Conservation (phyloP, 805 yeast species). For the Maudiozyma barnettii region DNA sequence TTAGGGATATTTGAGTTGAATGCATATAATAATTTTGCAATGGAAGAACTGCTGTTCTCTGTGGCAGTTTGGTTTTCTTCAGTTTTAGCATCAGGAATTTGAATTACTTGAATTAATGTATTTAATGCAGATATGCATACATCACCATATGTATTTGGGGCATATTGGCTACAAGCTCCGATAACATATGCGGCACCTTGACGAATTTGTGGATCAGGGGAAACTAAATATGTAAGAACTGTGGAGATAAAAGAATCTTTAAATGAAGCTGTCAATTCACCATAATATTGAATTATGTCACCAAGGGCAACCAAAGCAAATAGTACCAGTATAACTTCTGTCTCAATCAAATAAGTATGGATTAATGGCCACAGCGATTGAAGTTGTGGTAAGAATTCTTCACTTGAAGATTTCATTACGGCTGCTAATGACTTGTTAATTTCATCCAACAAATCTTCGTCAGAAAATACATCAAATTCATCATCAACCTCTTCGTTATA, state of each 20-base stretch:
- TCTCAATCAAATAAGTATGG: conserved; percentile 49
- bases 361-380: conserved; percentile 55
- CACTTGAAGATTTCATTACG: conserved; percentile 54
- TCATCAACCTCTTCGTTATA: conserved; percentile 80
- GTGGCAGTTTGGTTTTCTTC: conserved; percentile 82
- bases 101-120: conserved; percentile 61
- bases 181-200: conserved; percentile 81
- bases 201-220: conserved; percentile 62
- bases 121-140: conserved; percentile 63
- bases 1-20: conserved; percentile 53
- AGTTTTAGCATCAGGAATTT: conserved; percentile 72
- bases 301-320: conserved; percentile 75
- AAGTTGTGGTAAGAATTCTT: conserved; percentile 54
- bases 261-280: conserved; percentile 54
- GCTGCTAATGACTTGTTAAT: conserved; percentile 65
- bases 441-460: conserved; percentile 84
- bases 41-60: conserved; percentile 72
- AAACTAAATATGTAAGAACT: conserved; percentile 56
- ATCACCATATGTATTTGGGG: conserved; percentile 54
- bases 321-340: conserved; percentile 55
- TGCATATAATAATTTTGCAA: conserved; percentile 71
- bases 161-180: conserved; percentile 79
- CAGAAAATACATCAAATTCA: conserved; percentile 75
- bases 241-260: conserved; percentile 55
- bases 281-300: conserved; percentile 73